Evolutionary conservation across 164 flowering plant genomes (phyloP).

Genomic region (Vitis rotundifolia): DNA sequence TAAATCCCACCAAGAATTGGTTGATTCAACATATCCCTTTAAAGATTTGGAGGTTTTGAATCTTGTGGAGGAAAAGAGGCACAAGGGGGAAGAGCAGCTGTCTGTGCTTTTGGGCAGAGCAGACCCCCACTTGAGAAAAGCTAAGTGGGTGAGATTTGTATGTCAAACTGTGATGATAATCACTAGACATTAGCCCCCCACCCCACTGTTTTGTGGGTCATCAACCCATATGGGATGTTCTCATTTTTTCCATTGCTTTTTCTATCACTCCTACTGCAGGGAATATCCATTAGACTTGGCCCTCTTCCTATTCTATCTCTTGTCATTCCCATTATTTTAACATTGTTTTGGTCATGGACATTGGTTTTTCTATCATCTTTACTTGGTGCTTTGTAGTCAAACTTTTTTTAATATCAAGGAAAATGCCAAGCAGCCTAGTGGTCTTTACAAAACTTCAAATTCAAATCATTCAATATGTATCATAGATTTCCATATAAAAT

Average conservation of each 20-base stretch:
- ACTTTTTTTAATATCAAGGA: too few relatives aligned
- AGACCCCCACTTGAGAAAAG: neutral
- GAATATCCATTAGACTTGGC: too few relatives aligned
- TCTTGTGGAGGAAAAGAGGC: neutral
- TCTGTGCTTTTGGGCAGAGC: neutral
- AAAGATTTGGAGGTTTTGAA: neutral
- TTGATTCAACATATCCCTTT: neutral
- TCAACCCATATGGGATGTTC: neutral
- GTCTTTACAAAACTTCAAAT: too few relatives aligned
- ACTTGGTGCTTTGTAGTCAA: too few relatives aligned
- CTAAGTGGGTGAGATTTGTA: slow-evolving; percentile 2
- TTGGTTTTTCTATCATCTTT: too few relatives aligned
- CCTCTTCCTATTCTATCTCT: too few relatives aligned
- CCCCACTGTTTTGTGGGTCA: neutral
- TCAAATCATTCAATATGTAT: too few relatives aligned
- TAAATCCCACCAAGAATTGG: neutral
- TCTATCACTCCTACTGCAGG: too few relatives aligned
- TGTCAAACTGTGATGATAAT: neutral
- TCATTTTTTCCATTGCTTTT: neutral
- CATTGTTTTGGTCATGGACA: too few relatives aligned
- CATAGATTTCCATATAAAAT: too few relatives aligned
- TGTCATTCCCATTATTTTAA: too few relatives aligned
- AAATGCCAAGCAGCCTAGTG: too few relatives aligned
- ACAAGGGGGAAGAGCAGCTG: neutral
- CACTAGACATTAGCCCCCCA: neutral